Percentiles rank a stretch among this genome's conserved stretches.
These are phyloP conservation scores for Clarireedia hainanense DNA, from an alignment of 2,329 filamentous ascomycete genomes.

Conservation along the genomic window DNA sequence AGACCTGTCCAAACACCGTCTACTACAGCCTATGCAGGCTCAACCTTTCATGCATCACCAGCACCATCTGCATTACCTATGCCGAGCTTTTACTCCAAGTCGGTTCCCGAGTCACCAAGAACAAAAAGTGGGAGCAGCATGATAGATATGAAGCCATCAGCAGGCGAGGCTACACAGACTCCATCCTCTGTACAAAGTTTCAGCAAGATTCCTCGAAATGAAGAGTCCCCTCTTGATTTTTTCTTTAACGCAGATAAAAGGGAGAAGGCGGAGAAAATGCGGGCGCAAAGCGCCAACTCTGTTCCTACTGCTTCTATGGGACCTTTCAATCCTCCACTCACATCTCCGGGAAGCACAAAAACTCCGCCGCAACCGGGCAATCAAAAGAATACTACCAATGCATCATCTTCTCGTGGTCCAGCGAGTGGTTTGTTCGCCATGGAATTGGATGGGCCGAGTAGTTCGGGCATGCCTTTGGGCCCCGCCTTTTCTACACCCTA, in stretches of 20 bases:
- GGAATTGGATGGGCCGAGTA: constrained; percentile 57
- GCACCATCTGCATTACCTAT: constrained; percentile 85
- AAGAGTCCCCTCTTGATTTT: constrained; percentile 77
- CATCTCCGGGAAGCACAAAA: constrained; percentile 32
- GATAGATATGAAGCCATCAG: constrained; percentile 33
- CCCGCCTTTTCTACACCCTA: constrained; percentile 63
- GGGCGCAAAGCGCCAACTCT: constrained; percentile 46
- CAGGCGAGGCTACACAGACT: constrained; percentile 31
- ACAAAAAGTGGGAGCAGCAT: constrained; percentile 36
- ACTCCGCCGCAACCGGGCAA: constrained; percentile 22
- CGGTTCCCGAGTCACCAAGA: constrained; percentile 56
- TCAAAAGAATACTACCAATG: constrained; percentile 32
- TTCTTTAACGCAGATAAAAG: constrained; percentile 84
- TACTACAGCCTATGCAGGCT: constrained; percentile 62
- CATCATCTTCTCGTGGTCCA: constrained; percentile 37
- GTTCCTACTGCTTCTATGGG: constrained; percentile 36
- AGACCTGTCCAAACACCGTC: constrained; percentile 37
- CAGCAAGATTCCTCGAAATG: constrained; percentile 44
- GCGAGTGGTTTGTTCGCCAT: constrained; percentile 54
- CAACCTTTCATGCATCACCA: constrained; percentile 91
- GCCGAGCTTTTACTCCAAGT: constrained; percentile 78
- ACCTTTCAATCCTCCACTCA: constrained; percentile 45
- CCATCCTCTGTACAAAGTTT: constrained; percentile 41
- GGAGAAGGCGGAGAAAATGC: constrained; percentile 67
- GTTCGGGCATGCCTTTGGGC: constrained; percentile 45